Evolutionary conservation across 352 stramenopile genomes (phyloP).

Genomic region (Pythium periplocum): DNA sequence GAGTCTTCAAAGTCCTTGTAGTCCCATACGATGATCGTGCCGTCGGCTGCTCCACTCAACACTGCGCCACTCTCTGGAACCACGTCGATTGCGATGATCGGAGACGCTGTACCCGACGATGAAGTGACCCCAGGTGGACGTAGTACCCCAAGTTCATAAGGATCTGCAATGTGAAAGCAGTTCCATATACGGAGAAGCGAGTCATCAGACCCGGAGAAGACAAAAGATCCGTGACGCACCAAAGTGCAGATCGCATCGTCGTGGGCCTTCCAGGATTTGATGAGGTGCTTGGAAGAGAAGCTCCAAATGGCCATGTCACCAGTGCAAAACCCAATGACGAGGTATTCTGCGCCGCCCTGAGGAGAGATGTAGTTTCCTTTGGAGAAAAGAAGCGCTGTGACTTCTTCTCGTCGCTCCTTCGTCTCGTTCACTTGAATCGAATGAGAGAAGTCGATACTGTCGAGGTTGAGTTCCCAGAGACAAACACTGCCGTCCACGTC

Average conservation of each 20-base stretch:
- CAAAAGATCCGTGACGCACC: constrained; percentile 55
- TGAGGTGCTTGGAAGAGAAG: constrained; percentile 33
- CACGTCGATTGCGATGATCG: constrained; percentile 53
- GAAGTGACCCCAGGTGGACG: constrained; percentile 25
- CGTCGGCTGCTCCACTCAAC: constrained; percentile 43
- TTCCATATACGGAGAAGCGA: constrained; percentile 65
- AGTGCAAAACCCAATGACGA: constrained; percentile 45
- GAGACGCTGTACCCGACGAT: constrained; percentile 30
- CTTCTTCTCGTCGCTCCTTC: constrained; percentile 35
- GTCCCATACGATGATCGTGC: constrained; percentile 56
- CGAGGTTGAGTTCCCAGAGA: constrained; percentile 47
- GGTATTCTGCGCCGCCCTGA: constrained; percentile 38
- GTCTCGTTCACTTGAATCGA: constrained; percentile 8
- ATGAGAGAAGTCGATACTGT: constrained; percentile 21
- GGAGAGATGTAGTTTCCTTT: constrained; percentile 34
- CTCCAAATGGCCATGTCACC: constrained; percentile 59
- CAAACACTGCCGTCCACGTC: constrained; percentile 42
- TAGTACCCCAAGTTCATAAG: constrained; percentile 56
- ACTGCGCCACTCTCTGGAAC: constrained; percentile 30
- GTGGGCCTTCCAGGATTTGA: constrained; percentile 51
- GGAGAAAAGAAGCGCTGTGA: constrained; percentile 49
- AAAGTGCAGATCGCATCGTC: constrained; percentile 44
- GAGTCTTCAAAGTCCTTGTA: constrained; percentile 37
- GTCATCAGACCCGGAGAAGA: constrained; percentile 78
- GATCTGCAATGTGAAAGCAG: constrained; percentile 27